Evolutionary conservation across 108 stramenopile species (phyloP), one percentile per base, ranked within the genome.

Genomic region (Phaeodactylum tricornutum): DNA sequence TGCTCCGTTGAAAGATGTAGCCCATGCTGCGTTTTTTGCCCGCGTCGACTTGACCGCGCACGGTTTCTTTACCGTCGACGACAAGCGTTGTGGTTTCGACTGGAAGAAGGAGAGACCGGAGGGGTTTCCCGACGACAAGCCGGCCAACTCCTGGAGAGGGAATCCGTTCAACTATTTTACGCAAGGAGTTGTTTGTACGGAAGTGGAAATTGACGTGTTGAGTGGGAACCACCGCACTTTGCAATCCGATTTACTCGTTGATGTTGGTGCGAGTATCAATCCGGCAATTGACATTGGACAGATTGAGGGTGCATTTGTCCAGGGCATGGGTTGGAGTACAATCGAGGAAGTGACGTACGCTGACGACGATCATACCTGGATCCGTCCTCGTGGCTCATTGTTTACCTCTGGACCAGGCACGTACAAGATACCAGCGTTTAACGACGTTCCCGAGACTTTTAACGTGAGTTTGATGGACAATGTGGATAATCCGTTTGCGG

Each of bases 381-480:
- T 85, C 26, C 70, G 77, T 35, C 84, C 92, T 14, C 61, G 70
- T 20, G 91, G 91, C 6, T 79, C 51, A 39, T 48, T 86, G 5
- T 90, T 92, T 62, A 94, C 95, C 0, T 63, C 67, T 29, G 95
- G 95, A 6, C 95, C 95, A 4, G 95, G 95, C n/a, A 87, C 87
- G 5, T 96, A 96, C 83, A 96, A 96, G 61, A 91, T 94, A 47
- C 95, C 91, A 48, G 74, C 92, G 1, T 93, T 93, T 71, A 96
- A 96, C 52, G 95, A 96, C 47, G 79, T 86, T 4, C 93, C 95
- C 2, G 82, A 84, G 51, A 66, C 66, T 4, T 92, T 96, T 63
- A 80, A 93, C 51, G 92, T 96, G 5, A 63, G 77, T 22, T 66
- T 96, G 1, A 50, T 92, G 62, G 75, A 90, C 42, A 71, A 87